Conservation (phyloP, 306 rosid genomes). For the Ochetophila trinervis region DNA sequence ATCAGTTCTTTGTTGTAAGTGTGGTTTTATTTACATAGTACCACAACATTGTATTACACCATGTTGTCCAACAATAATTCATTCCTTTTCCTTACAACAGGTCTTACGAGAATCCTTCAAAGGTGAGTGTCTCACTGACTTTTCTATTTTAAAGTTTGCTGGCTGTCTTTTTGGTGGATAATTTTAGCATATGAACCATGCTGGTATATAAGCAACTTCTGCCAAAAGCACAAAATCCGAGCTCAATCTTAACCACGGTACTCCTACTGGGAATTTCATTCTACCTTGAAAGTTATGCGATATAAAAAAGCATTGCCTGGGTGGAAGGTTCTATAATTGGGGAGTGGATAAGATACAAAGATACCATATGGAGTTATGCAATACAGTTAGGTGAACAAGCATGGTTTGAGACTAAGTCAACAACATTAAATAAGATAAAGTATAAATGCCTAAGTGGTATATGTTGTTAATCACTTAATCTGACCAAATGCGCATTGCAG, state of each 20-base stretch:
- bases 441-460: background rate
- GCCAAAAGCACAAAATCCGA: no score
- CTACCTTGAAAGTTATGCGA: no score
- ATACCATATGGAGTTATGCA: background rate
- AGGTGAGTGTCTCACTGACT: slow-evolving; percentile 49
- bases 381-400: background rate
- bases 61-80: slow-evolving; percentile 3
- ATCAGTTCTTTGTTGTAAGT: slow-evolving; percentile 2
- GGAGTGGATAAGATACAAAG: background rate
- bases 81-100: slow-evolving; percentile 45
- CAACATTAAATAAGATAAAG: background rate
- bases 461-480: slow-evolving; percentile 10
- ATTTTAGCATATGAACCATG: slow-evolving; percentile 25
- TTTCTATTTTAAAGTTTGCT: slow-evolving; percentile 24
- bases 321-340: no score
- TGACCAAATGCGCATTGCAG: slow-evolving; percentile 40
- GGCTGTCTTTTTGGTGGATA: slow-evolving; percentile 26
- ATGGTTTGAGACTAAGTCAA: background rate
- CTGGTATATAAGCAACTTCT: background rate
- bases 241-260: no score
- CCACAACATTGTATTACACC: background rate
- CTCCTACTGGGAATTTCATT: no score
- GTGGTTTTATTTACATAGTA: slow-evolving; percentile 3
- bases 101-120: slow-evolving; percentile 72
- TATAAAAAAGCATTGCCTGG: no score